These are phyloP conservation scores for Podospora pseudoanserina DNA, from an alignment of 495 filamentous ascomycete genomes.

Conservation along the genomic window DNA sequence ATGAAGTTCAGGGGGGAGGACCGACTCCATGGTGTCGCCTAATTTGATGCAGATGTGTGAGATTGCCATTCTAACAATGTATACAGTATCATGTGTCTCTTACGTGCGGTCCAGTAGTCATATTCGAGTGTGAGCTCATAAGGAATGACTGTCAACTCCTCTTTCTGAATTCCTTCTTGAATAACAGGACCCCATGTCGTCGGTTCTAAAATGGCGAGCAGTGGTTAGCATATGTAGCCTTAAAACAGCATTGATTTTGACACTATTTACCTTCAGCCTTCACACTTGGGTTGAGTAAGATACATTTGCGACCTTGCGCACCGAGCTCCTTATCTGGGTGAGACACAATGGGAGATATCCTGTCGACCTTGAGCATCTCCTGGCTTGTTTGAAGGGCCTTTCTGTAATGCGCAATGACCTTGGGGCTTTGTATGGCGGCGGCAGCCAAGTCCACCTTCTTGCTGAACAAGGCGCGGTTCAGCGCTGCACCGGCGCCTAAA, in stretches of 20 bases:
- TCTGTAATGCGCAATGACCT: conserved; percentile 65
- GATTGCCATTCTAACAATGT: background rate
- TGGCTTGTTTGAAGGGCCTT: conserved; percentile 52
- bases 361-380: conserved; percentile 54
- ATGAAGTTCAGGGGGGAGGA: conserved; percentile 62
- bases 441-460: conserved; percentile 71
- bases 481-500: conserved; percentile 53
- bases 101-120: conserved; percentile 80
- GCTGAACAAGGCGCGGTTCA: conserved; percentile 81
- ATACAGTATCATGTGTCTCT: conserved; percentile 13
- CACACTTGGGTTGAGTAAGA: conserved; percentile 69
- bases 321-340: conserved; percentile 53
- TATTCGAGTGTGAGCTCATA: conserved; percentile 77
- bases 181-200: conserved; percentile 70
- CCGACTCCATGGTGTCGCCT: conserved; percentile 78
- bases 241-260: background rate
- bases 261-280: conserved; percentile 57
- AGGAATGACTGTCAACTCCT: conserved; percentile 64
- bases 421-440: conserved; percentile 68
- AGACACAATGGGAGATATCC: conserved; percentile 53
- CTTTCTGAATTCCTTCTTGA: conserved; percentile 61
- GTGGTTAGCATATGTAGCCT: conserved; percentile 10
- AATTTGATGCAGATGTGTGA: conserved; percentile 10
- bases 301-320: conserved; percentile 58
- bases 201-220: conserved; percentile 51